Conservation (phyloP, 2,329 filamentous ascomycete genomes). For the Thyridium curvatum region DNA sequence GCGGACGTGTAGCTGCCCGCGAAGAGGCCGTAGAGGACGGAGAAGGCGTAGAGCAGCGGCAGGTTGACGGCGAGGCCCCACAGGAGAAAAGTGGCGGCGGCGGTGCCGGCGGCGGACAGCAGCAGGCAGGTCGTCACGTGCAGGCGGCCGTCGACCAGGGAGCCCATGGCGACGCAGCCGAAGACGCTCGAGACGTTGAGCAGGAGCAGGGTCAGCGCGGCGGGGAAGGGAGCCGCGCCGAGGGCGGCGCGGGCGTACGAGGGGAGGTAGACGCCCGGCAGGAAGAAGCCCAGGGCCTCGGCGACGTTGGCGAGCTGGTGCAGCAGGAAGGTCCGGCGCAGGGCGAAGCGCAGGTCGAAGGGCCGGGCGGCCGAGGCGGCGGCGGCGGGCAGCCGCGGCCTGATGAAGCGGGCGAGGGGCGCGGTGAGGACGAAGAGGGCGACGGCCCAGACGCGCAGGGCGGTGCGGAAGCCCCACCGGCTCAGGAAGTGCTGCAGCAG, state of each 20-base stretch:
- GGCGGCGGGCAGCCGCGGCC: slow-evolving; percentile 44
- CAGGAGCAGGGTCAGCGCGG: slow-evolving; percentile 50
- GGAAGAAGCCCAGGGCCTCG: slow-evolving; percentile 55
- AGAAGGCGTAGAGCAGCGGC: slow-evolving; percentile 51
- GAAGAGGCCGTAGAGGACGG: slow-evolving; percentile 58
- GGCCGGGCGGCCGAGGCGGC: slow-evolving; percentile 22
- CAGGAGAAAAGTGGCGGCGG: slow-evolving; percentile 49
- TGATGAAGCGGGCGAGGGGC: slow-evolving; percentile 52
- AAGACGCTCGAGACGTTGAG: slow-evolving; percentile 55
- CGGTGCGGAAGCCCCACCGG: slow-evolving; percentile 43
- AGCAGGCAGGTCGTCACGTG: slow-evolving; percentile 48
- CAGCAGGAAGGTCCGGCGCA: slow-evolving; percentile 46
- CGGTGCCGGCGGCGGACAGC: slow-evolving; percentile 50
- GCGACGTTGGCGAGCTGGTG: slow-evolving; percentile 52
- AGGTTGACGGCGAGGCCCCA: slow-evolving; percentile 54
- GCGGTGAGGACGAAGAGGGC: slow-evolving; percentile 42
- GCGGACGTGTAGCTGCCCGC: slow-evolving; percentile 47
- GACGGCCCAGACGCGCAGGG: slow-evolving; percentile 46
- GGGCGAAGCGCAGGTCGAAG: slow-evolving; percentile 42
- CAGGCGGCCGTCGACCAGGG: slow-evolving; percentile 45
- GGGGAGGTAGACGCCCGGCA: slow-evolving; percentile 57
- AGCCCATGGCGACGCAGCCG: slow-evolving; percentile 52
- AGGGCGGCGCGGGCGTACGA: slow-evolving; percentile 46
- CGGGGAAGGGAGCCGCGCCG: slow-evolving; percentile 37
- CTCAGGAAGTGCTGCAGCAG: slow-evolving; percentile 45